These are phyloP conservation scores for Lotmaria passim DNA, from an alignment of 208 protist species.

Conservation along the genomic window DNA sequence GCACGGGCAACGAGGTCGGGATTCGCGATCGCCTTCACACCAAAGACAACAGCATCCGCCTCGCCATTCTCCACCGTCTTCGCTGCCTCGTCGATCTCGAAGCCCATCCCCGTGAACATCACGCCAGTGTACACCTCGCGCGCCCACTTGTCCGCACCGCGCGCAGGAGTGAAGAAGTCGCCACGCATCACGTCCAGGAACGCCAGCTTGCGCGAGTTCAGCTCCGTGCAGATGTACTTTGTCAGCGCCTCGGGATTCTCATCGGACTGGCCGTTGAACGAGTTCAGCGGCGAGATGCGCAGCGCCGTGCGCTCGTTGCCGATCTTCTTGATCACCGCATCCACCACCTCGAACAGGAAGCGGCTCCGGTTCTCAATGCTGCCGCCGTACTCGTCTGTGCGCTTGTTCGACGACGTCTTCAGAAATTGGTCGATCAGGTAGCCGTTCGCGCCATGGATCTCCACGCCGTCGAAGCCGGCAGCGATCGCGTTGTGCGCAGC, in stretches of 20 bases:
- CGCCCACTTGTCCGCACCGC: slow-evolving; percentile 59
- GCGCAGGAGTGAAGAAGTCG: slow-evolving; percentile 26
- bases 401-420: too few relatives aligned
- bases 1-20: slow-evolving; percentile 68
- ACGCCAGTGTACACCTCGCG: slow-evolving; percentile 53
- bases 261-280: slow-evolving; percentile 43
- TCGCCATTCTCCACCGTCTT: slow-evolving; percentile 40
- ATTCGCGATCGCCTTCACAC: slow-evolving; percentile 64
- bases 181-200: slow-evolving; percentile 52
- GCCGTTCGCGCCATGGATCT: too few relatives aligned
- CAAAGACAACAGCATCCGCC: slow-evolving; percentile 67
- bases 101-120: slow-evolving; percentile 51
- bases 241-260: slow-evolving; percentile 51
- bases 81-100: slow-evolving; percentile 50
- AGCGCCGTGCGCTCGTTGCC: slow-evolving; percentile 51
- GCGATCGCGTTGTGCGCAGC: too few relatives aligned
- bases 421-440: too few relatives aligned
- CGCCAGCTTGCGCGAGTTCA: slow-evolving; percentile 48
- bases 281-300: slow-evolving; percentile 70
- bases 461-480: too few relatives aligned
- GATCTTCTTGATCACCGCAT: slow-evolving; percentile 49
- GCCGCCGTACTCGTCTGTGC: too few relatives aligned
- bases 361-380: too few relatives aligned
- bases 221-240: slow-evolving; percentile 54
- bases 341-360: too few relatives aligned